phyloP scores from a whole-genome alignment of 1,284 basidiomycete species.

The Bothia castanella region DNA sequence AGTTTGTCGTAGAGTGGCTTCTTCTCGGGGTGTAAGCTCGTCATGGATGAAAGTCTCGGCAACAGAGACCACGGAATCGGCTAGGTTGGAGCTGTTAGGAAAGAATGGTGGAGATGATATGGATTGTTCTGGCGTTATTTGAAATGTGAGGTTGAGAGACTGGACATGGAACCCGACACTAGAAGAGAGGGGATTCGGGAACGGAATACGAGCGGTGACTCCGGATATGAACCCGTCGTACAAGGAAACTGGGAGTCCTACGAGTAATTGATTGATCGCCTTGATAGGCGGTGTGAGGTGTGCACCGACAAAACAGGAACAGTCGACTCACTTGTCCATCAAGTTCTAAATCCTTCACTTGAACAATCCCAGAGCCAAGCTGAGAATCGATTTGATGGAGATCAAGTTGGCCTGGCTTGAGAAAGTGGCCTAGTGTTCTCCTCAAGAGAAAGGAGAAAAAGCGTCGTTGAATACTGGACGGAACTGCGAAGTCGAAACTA shows the following conservation, averaged over 20 bases:
- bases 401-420: constrained; percentile 87
- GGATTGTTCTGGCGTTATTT: constrained; percentile 38
- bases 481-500: constrained; percentile 66
- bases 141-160: constrained; percentile 60
- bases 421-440: constrained; percentile 78
- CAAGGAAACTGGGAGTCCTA: constrained; percentile 64
- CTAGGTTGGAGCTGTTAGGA: constrained; percentile 44
- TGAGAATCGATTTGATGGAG: constrained; percentile 87
- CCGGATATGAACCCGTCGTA: constrained; percentile 69
- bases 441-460: constrained; percentile 89
- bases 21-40: constrained; percentile 71
- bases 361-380: constrained; percentile 83
- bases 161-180: constrained; percentile 65
- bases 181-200: constrained; percentile 71
- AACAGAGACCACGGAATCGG: constrained; percentile 74
- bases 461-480: constrained; percentile 80
- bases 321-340: constrained; percentile 58
- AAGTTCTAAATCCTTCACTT: constrained; percentile 80
- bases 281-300: constrained; percentile 34
- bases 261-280: constrained; percentile 79
- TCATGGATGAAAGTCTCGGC: constrained; percentile 84
- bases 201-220: constrained; percentile 72
- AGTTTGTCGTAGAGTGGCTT: constrained; percentile 68
- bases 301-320: constrained; percentile 8
- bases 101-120: constrained; percentile 15